Evolutionary conservation across 148 eudicot genomes (phyloP), one percentile per base, ranked within the genome.

Genomic region (Dianthus caryophyllus): DNA sequence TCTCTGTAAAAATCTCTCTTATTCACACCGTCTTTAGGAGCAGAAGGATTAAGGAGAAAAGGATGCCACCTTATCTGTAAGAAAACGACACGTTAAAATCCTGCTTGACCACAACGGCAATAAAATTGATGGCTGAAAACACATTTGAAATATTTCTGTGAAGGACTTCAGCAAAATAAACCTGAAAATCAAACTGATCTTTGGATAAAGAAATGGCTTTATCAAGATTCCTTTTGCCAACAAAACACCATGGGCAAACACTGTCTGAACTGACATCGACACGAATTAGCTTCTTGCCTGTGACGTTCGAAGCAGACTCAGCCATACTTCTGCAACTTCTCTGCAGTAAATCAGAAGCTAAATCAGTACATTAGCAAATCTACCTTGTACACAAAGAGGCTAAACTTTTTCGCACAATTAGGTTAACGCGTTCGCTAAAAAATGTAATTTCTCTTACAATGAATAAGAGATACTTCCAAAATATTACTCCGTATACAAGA

Each of bases 171-270:
- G 18, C 16, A n/a, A 64, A n/a, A 16, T 61, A 25, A 56, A 92
- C 98, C 98, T 93, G 84, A 20, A 89, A 93, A 76, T 83, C 78
- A 38, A 74, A 94, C 65, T 80, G 82, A 81, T 88, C 88, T 47
- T 76, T 76, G 6, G 82, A 75, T 21, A 69, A 74, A 73, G 79
- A 84, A 62, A 94, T 79, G 55, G 97, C 97, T 75, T 82, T 86
- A 80, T 94, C 98, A 21, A 90, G 84, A 77, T 94, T 83, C 70
- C 71, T 88, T 76, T 94, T 94, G 60, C 97, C 97, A 74, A 94
- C 96, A 77, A 80, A 94, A 75, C 98, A 94, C 97, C 97, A 94
- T 39, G 98, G 98, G 58, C 98, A 94, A n/a, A 94, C 88, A 44
- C 79, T 90, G 78, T 93, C 98, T 18, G 96, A 80, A 63, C 78